phyloP scores from a whole-genome alignment of 768 basidiomycete species.

The Lactarius pseudohatsudake region DNA sequence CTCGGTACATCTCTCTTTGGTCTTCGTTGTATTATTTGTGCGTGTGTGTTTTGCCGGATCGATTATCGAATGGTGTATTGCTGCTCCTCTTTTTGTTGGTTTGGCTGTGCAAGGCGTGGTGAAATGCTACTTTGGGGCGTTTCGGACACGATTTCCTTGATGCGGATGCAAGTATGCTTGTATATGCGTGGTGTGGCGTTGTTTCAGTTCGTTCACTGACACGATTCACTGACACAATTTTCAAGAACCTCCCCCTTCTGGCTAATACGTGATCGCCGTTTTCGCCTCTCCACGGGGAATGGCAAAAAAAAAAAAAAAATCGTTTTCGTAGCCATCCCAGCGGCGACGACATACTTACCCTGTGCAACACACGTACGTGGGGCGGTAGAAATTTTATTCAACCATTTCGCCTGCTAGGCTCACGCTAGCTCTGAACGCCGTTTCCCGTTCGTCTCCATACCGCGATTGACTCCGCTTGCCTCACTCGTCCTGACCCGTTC shows the following conservation, averaged over 20 bases:
- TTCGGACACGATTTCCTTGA: constrained; percentile 4
- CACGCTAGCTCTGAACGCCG: constrained; percentile 7
- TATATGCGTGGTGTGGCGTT: constrained; percentile 4
- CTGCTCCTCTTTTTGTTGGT: neutral
- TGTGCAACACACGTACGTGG: constrained; percentile 1
- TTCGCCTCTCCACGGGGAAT: neutral
- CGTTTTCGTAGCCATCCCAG: neutral
- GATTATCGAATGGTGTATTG: neutral
- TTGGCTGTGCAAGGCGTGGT: constrained; percentile 3
- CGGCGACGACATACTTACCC: constrained; percentile 1
- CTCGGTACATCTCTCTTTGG: constrained; percentile 46
- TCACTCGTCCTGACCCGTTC: neutral
- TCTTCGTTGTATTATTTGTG: neutral
- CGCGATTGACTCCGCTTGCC: constrained; percentile 5
- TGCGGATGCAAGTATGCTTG: constrained; percentile 1
- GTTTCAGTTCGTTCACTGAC: neutral
- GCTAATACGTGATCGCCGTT: neutral
- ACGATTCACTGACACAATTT: neutral
- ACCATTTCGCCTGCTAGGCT: neutral
- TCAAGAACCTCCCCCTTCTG: neutral
- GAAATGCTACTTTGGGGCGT: constrained; percentile 8
- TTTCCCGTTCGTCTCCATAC: neutral
- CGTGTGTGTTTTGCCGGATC: neutral
- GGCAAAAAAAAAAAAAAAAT: neutral
- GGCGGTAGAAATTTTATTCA: constrained; percentile 10